Evolutionary conservation across 257 asterid species (phyloP), one percentile per base, ranked within the genome.

Genomic region (Sherardia arvensis): DNA sequence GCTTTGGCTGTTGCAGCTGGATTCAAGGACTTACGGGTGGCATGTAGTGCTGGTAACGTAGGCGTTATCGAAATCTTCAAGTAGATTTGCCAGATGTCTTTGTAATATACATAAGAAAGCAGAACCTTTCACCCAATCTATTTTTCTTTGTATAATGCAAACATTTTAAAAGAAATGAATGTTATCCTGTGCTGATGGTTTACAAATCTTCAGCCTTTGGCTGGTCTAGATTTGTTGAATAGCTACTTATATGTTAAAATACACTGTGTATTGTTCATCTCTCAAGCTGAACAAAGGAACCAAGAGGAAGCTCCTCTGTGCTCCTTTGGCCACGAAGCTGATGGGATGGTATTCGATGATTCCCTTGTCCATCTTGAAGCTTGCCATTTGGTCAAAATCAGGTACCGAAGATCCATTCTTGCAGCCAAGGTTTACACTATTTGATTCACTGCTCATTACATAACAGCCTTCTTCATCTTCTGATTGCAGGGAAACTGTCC

Each of bases 251-350:
- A 77, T 69, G 66, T 82, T 74, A 61, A 92, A 89, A 71, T 92
- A 92, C 14, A 92, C 93, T 6, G 96, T 87, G 83, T 92, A 92
- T 38, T 78, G 78, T 75, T 92, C 97, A 76, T 92, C 99, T 69
- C 77, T 87, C 10, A 89, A 28, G 81, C 95, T 79, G 26, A 80
- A 73, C 56, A 92, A 77, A 8, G 99, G 97, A 59, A 74, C 69
- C 69, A 92, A 63, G 21, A 89, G 70, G 36, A 79, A 92, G 70
- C 74, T 81, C 69, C 94, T 78, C 1, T 55, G 25, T 27, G 76
- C 8, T 48, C 99, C 99, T 76, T 77, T 85, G 22, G 85, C 95
- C 61, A 84, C 81, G 58, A 92, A 92, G 68, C 95, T 89, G 22
- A 92, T 78, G 0, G 96, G 95, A 80, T 89, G 81, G 72, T 92